Evolutionary conservation across 768 basidiomycete genomes (phyloP), one percentile per base, ranked within the genome.

Genomic region (Mrakia frigida): DNA sequence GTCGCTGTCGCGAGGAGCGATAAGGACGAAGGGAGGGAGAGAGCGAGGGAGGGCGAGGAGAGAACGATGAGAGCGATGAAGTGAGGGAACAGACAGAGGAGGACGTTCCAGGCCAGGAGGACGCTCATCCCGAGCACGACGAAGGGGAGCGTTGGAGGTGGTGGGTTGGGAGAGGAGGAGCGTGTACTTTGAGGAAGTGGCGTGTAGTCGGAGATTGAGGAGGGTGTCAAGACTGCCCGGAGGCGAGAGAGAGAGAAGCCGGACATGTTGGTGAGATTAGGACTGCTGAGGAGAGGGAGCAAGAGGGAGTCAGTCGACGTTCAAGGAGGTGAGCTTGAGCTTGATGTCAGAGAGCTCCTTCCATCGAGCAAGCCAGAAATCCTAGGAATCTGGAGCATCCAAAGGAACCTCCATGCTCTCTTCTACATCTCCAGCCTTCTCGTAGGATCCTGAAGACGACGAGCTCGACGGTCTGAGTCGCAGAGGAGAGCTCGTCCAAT

Each of bases 101-200:
- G 70, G 37, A 77, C 53, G 53, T 72, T 73, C 76, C 76, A 77
- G 7, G 76, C 70, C 7, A 77, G 71, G n/a, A 77, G 63, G 23
- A 73, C 56, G 35, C 61, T 43, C n/a, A 70, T 60, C 23, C 75
- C 75, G 11, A 76, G 60, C 16, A 70, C 59, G 33, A 61, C 18
- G 69, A 76, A 76, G n/a, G 67, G 39, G 23, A 76, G 68, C 46
- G 73, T 65, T 25, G n/a, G 39, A 31, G 59, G 71, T 35, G 25
- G 53, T 14, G 35, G 31, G 35, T 56, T 6, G 33, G 25, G 28
- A 21, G 71, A 56, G 37, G n/a, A 31, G 50, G 39, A 25, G 46
- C 18, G 46, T 21, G 46, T 50, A 18, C 46, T 50, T 50, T 50
- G 46, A 9, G 65, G 65, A 18, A 68, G 65, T 7, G 65, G 65